Conservation (phyloP, 805 yeast genomes). For the Candida yuanshanica region DNA sequence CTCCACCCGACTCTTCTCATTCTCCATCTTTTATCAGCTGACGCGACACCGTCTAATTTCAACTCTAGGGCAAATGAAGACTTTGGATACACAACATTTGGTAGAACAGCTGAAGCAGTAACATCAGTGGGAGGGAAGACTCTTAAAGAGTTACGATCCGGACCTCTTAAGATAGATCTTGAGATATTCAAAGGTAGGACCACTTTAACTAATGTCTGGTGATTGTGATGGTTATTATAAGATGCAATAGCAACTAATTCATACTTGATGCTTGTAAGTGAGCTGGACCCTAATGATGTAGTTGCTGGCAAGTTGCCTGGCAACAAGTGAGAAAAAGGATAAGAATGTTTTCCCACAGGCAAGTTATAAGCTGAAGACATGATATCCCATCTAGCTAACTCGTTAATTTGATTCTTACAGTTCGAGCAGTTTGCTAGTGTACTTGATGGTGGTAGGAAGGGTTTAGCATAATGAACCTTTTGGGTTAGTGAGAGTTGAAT, state of each 20-base stretch:
- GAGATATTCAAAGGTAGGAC: slow-evolving; percentile 64
- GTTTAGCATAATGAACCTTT: slow-evolving; percentile 57
- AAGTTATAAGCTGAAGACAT: slow-evolving; percentile 54
- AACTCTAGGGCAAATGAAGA: slow-evolving; percentile 81
- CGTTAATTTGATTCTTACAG: slow-evolving; percentile 51
- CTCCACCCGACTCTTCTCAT: slow-evolving; percentile 88
- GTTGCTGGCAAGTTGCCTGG: slow-evolving; percentile 90
- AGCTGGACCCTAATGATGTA: slow-evolving; percentile 46
- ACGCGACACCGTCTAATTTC: slow-evolving; percentile 65
- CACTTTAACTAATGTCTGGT: slow-evolving; percentile 34
- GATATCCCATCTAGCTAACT: slow-evolving; percentile 86
- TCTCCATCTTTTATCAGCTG: slow-evolving; percentile 71
- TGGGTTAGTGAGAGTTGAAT: slow-evolving; percentile 72
- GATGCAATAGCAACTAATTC: slow-evolving; percentile 60
- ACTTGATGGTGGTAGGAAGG: slow-evolving; percentile 52
- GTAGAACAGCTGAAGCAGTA: slow-evolving; percentile 80
- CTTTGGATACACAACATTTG: slow-evolving; percentile 85
- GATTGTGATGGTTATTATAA: slow-evolving; percentile 32
- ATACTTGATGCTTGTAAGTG: slow-evolving; percentile 56
- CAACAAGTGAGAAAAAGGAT: slow-evolving; percentile 84
- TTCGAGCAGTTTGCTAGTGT: slow-evolving; percentile 48
- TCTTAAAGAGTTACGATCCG: slow-evolving; percentile 80
- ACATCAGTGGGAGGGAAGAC: slow-evolving; percentile 95
- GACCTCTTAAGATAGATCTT: slow-evolving; percentile 74
- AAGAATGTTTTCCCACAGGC: slow-evolving; percentile 68